These are phyloP conservation scores for Neurospora sp. DNA, from an alignment of 495 filamentous ascomycete species.

Conservation along the genomic window DNA sequence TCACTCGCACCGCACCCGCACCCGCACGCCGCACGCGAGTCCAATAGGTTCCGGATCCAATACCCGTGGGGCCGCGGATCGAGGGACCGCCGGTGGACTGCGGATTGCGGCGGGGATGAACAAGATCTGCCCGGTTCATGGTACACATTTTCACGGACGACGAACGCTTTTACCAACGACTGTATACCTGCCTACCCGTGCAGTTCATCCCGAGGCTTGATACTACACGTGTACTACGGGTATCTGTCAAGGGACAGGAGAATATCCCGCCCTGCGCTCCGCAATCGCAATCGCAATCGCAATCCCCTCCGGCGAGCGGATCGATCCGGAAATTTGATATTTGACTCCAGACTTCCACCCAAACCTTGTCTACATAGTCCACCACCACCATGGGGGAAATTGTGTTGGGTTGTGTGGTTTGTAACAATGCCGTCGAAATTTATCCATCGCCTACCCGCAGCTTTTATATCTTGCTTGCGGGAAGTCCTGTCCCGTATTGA, in stretches of 20 bases:
- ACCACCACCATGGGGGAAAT: neutral
- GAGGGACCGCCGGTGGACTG: neutral
- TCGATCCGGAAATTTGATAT: neutral
- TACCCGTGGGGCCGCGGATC: neutral
- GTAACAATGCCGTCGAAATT: neutral
- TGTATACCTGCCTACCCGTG: neutral
- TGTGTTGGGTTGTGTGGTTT: neutral
- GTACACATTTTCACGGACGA: neutral
- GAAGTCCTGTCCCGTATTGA: neutral
- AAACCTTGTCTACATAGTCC: neutral
- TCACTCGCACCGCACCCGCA: neutral
- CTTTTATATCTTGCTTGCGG: neutral
- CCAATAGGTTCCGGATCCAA: neutral
- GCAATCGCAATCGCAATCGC: neutral
- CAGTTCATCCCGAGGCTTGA: neutral
- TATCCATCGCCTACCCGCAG: neutral
- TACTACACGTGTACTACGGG: neutral
- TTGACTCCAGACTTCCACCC: neutral
- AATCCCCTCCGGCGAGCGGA: neutral
- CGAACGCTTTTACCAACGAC: neutral
- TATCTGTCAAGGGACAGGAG: neutral
- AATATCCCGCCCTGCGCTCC: neutral
- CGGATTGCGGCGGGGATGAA: neutral
- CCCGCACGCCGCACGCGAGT: neutral
- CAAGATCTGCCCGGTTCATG: neutral